Evolutionary conservation across 1,139 yeast species (phyloP).

Genomic region (Zygotorulaspora mrakii): DNA sequence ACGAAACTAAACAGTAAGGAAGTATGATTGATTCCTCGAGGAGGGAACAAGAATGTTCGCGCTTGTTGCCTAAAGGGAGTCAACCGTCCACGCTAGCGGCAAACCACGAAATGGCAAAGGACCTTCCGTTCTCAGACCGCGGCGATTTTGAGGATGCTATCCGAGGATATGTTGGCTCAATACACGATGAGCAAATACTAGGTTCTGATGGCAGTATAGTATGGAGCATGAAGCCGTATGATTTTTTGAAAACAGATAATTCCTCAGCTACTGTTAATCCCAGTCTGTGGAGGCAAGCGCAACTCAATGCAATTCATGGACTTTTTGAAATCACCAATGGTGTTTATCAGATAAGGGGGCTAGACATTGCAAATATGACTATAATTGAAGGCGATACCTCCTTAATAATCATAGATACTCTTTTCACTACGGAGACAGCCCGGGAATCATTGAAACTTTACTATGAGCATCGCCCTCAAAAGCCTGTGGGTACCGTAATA

Average conservation of each 20-base stretch:
- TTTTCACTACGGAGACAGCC: neutral
- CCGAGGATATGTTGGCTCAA: neutral
- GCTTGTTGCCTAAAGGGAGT: no score
- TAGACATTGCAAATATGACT: neutral
- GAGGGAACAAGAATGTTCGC: no score
- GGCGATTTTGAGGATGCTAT: neutral
- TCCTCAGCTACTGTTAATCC: slow-evolving; percentile 1
- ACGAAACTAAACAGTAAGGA: no score
- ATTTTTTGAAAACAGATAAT: neutral
- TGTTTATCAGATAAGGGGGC: neutral
- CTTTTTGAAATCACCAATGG: neutral
- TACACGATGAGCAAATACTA: neutral
- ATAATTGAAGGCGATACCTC: slow-evolving; percentile 1
- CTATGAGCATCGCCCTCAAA: neutral
- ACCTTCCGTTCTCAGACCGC: neutral
- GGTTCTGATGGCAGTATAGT: neutral
- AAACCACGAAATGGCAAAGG: neutral
- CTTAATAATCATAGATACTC: neutral
- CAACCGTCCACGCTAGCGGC: slow-evolving; percentile 1
- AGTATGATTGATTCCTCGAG: no score
- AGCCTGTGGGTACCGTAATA: neutral
- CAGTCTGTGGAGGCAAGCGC: slow-evolving; percentile 1
- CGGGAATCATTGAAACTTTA: neutral
- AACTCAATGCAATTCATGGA: neutral
- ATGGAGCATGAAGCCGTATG: slow-evolving; percentile 2